Percentiles rank a stretch among this genome's conserved stretches.
Conservation (phyloP, 164 flowering plant genomes). For the Akebia trifoliata region DNA sequence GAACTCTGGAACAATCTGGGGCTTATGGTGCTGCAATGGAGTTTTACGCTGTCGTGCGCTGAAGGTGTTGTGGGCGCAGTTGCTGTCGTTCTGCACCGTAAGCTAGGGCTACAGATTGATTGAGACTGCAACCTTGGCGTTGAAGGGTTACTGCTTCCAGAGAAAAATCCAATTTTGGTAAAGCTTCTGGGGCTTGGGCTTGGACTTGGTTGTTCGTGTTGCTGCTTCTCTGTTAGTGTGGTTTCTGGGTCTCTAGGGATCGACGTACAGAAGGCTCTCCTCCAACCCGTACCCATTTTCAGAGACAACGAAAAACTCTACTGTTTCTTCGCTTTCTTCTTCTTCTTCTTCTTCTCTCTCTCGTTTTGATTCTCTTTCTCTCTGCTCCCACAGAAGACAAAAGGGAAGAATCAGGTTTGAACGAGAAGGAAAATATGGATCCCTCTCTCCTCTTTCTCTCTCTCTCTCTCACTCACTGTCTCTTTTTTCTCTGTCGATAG, state of each 20-base stretch:
- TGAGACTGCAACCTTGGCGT: too few species aligned
- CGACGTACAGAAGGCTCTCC: slow-evolving; percentile 79
- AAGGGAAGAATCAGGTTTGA: too few species aligned
- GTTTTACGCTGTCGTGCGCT: slow-evolving; percentile 36
- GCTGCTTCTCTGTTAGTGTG: slow-evolving; percentile 11
- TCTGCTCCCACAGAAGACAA: not conserved
- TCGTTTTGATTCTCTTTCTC: not conserved
- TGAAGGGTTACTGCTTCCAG: slow-evolving; percentile 47
- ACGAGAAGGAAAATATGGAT: too few species aligned
- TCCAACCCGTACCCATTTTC: slow-evolving; percentile 83
- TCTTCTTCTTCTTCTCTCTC: slow-evolving; percentile 7
- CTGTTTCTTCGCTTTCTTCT: not conserved
- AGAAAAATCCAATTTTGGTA: slow-evolving; percentile 40
- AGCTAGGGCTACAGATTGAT: slow-evolving; percentile 22
- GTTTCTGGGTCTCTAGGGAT: slow-evolving; percentile 41
- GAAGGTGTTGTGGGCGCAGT: not conserved
- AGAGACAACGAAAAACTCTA: too few species aligned
- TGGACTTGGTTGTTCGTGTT: slow-evolving; percentile 23
- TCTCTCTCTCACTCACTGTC: too few species aligned
- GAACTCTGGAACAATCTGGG: slow-evolving; percentile 29
- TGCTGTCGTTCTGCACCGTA: slow-evolving; percentile 25
- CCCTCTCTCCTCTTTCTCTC: too few species aligned
- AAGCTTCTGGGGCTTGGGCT: slow-evolving; percentile 40
- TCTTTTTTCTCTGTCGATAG: too few species aligned
- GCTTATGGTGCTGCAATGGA: slow-evolving; percentile 44